phyloP scores from a whole-genome alignment of 257 asterid genomes.

The Solanum piurae region DNA sequence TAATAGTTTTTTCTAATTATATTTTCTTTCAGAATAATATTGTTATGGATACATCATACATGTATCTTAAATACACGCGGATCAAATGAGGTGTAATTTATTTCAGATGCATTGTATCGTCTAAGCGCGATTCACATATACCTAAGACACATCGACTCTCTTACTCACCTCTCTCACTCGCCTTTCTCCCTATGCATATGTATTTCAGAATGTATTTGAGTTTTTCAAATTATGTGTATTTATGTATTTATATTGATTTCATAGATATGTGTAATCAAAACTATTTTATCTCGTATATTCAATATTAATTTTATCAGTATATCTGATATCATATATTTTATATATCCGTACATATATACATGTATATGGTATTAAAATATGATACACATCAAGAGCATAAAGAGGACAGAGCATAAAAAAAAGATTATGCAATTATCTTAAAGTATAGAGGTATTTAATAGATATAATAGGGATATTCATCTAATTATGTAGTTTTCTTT shows the following conservation, averaged over 20 bases:
- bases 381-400: background rate
- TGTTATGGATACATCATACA: background rate
- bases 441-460: too few species aligned
- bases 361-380: background rate
- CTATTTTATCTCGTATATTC: background rate
- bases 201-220: too few species aligned
- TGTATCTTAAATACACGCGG: background rate
- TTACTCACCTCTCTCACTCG: background rate
- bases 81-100: too few species aligned
- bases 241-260: too few species aligned
- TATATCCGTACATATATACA: background rate
- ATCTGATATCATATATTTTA: too few species aligned
- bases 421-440: too few species aligned
- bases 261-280: background rate
- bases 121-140: background rate
- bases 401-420: background rate
- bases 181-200: background rate
- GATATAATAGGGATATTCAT: too few species aligned
- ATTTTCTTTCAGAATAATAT: background rate
- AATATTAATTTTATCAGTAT: background rate
- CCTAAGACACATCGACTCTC: too few species aligned
- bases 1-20: background rate
- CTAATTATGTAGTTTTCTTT: too few species aligned
- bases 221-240: too few species aligned
- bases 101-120: background rate